phyloP scores from a whole-genome alignment of 345 rosid species.

The Lumnitzera littorea region DNA sequence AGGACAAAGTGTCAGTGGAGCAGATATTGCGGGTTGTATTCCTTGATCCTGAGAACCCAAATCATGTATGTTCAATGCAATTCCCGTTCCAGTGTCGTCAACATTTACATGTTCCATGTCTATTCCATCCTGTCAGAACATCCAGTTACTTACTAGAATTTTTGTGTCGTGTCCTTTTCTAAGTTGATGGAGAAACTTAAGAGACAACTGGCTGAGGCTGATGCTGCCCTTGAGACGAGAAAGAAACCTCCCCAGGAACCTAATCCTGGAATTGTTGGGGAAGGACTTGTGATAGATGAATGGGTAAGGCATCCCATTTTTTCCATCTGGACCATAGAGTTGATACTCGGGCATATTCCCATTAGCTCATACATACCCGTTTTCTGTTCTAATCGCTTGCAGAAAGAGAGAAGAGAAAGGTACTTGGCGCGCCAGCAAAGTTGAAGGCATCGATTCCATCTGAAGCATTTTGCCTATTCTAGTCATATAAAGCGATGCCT shows the following conservation, averaged over 20 bases:
- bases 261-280: slow-evolving; percentile 37
- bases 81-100: not conserved
- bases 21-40: slow-evolving; percentile 60
- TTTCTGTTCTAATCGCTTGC: not conserved
- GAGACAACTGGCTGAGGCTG: slow-evolving; percentile 54
- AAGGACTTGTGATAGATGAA: slow-evolving; percentile 74
- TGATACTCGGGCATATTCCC: not conserved
- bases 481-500: not conserved
- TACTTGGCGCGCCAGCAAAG: slow-evolving; percentile 61
- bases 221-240: slow-evolving; percentile 48
- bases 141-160: not conserved
- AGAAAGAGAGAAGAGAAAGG: slow-evolving; percentile 77
- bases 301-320: slow-evolving; percentile 34
- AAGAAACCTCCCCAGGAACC: slow-evolving; percentile 57
- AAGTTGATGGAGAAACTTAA: slow-evolving; percentile 54
- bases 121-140: too few relatives aligned
- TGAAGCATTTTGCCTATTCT: slow-evolving; percentile 13
- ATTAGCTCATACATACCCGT: not conserved
- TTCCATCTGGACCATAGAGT: not conserved
- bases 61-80: slow-evolving; percentile 33
- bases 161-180: slow-evolving; percentile 3
- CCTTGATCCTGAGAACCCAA: slow-evolving; percentile 48
- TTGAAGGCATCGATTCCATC: slow-evolving; percentile 39
- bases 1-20: slow-evolving; percentile 56
- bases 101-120: not conserved